phyloP scores from a whole-genome alignment of 495 filamentous ascomycete species.

The Tuber melanosporum region DNA sequence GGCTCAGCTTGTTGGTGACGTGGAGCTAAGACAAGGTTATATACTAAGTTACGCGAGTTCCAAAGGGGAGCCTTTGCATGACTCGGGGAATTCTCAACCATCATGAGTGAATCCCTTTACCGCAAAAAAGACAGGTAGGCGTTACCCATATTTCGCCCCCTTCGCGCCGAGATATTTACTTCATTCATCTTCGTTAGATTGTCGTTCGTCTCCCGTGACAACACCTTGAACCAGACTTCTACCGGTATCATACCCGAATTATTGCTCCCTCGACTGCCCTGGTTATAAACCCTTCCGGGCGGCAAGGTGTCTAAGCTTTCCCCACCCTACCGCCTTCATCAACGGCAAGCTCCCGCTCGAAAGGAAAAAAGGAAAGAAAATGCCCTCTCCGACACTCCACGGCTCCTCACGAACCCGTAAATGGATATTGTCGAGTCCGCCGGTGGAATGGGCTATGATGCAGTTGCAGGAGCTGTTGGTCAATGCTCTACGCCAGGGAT shows the following conservation, averaged over 20 bases:
- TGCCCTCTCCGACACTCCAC: slow-evolving; percentile 33
- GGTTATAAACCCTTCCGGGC: neutral
- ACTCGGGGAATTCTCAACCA: neutral
- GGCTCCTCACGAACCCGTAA: slow-evolving; percentile 49
- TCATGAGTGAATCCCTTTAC: neutral
- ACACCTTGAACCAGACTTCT: neutral
- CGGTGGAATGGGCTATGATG: slow-evolving; percentile 71
- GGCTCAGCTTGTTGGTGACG: neutral
- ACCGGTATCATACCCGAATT: neutral
- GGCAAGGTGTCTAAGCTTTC: neutral
- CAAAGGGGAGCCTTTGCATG: neutral
- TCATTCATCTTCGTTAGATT: neutral
- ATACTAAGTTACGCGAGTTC: neutral
- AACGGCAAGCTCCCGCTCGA: neutral
- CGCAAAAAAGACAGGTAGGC: neutral
- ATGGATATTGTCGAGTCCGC: slow-evolving; percentile 85
- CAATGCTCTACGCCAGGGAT: slow-evolving; percentile 78
- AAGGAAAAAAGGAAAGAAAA: neutral
- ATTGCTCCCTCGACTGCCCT: neutral
- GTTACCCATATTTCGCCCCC: neutral
- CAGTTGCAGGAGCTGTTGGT: slow-evolving; percentile 73
- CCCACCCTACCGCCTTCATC: neutral
- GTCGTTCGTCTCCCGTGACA: neutral
- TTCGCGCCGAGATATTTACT: neutral
- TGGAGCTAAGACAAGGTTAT: neutral